Base-by-base conservation (phyloP, 352 stramenopile species). In the Phytopythium oedochilum region DNA sequence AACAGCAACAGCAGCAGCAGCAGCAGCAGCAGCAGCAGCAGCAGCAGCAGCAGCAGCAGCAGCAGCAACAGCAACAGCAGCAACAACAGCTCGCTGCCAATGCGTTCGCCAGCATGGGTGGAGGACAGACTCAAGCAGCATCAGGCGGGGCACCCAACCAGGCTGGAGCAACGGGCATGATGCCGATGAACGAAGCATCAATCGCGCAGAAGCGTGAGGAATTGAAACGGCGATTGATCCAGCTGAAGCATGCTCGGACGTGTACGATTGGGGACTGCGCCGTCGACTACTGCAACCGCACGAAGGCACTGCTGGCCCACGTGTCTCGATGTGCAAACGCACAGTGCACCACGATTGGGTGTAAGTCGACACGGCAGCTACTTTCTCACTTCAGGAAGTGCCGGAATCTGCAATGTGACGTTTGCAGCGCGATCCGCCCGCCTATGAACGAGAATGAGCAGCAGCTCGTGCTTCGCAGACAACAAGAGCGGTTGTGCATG, bases 351-450 rank as follows among this genome's bases (percentile, higher is more conserved):
- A 93, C 83, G 6, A 86, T 95, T 44, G 85, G 85, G 2, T 95
- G 85, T 61, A 95, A 95, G 59, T 95, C 85, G 23, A 95, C 85
- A 25, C 73, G 85, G 6, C 85, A 94, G 55, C 60, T 95, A 52
- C 66, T 95, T 3, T 95, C 85, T 20, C 85, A 95, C 57, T 95
- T 93, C 55, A 79, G 85, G 26, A 95, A 95, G 62, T 95, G 85
- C 53, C 75, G 85, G 31, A 92, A 95, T 57, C 69, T 95, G 29
- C 79, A 92, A 50, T 95, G 85, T 38, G 83, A 95, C 52, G 85
- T 95, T 2, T 95, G 85, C 59, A 92, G 79, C 48, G 85, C 85
- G 31, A 95, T 95, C 61, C 81, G 85, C 22, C 84, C 85, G n/a
- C 85, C 80, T 3, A 93, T 93, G 81, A 92, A 92, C 47, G 82